phyloP scores from a whole-genome alignment of 2,329 filamentous ascomycete species.

The Orbilia blumenaviensis region DNA sequence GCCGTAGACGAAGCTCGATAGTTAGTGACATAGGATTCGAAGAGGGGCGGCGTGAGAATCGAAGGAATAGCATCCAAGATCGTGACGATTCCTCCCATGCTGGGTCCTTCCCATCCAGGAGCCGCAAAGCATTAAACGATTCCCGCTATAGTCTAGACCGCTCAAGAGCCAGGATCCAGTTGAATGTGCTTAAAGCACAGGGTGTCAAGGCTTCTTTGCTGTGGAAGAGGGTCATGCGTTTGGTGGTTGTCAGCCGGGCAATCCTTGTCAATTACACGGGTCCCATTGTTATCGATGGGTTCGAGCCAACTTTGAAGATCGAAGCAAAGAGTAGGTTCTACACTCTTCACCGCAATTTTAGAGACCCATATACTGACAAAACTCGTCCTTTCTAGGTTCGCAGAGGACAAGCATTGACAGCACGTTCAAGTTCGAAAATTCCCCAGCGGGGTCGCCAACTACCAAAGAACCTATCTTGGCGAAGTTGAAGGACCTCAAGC shows the following conservation, averaged over 20 bases:
- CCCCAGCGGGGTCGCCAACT: not conserved
- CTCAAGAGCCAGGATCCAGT: conserved; percentile 39
- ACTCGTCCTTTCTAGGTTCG: not conserved
- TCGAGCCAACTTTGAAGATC: conserved; percentile 24
- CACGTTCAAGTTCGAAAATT: conserved; percentile 11
- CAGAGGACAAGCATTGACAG: conserved; percentile 23
- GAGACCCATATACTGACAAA: not conserved
- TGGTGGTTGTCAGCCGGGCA: conserved; percentile 42
- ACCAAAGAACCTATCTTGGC: conserved; percentile 4
- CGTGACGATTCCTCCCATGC: conserved; percentile 10
- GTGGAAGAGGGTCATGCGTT: conserved; percentile 44
- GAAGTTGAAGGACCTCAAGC: not conserved
- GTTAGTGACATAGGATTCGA: conserved; percentile 31
- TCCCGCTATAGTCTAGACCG: conserved; percentile 39
- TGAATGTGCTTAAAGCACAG: conserved; percentile 39
- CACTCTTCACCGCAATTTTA: not conserved
- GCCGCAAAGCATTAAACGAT: conserved; percentile 34
- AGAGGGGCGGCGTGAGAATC: conserved; percentile 24
- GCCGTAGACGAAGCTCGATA: conserved; percentile 32
- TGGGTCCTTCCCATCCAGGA: not conserved
- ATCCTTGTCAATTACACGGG: conserved; percentile 37
- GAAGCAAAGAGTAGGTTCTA: conserved; percentile 22
- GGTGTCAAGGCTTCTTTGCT: conserved; percentile 43
- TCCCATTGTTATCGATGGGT: conserved; percentile 25
- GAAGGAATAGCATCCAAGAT: conserved; percentile 23